Conservation (phyloP, 1,139 yeast species). For the Trichomonascaceae sp. region DNA sequence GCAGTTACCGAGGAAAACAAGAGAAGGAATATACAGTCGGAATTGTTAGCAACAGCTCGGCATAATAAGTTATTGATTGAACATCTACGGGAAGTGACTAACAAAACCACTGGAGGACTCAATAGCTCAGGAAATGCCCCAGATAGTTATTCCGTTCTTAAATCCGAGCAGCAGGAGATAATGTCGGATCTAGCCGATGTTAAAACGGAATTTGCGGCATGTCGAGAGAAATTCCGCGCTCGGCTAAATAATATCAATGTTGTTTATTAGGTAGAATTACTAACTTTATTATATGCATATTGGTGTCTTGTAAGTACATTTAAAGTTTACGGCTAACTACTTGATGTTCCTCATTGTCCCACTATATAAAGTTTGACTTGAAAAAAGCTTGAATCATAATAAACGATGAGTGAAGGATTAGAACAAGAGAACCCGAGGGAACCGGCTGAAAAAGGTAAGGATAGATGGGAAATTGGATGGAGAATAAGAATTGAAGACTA, state of each 20-base stretch:
- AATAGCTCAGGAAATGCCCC: not conserved
- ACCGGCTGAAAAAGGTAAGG: not conserved
- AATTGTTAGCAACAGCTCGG: conserved; percentile 27
- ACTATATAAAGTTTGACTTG: not conserved
- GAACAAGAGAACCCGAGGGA: not conserved
- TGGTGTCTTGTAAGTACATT: no score
- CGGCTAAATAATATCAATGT: not conserved
- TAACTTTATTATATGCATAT: not conserved
- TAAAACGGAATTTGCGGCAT: conserved; percentile 6
- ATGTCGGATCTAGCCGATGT: conserved; percentile 14
- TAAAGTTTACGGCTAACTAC: not conserved
- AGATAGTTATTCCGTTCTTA: conserved; percentile 14
- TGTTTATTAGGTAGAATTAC: conserved; percentile 1
- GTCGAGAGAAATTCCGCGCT: conserved; percentile 8
- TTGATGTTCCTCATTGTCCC: not conserved
- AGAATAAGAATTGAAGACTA: not conserved
- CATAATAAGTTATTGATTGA: conserved; percentile 32
- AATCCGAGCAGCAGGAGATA: conserved; percentile 17
- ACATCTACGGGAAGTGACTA: conserved; percentile 31
- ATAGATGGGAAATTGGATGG: not conserved
- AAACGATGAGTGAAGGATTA: not conserved
- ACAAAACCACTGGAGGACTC: conserved; percentile 11
- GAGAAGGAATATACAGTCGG: conserved; percentile 32
- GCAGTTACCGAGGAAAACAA: conserved; percentile 34
- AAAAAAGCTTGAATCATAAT: not conserved